Evolutionary conservation across 805 yeast species (phyloP).

Genomic region (Metschnikowia dekortorum): DNA sequence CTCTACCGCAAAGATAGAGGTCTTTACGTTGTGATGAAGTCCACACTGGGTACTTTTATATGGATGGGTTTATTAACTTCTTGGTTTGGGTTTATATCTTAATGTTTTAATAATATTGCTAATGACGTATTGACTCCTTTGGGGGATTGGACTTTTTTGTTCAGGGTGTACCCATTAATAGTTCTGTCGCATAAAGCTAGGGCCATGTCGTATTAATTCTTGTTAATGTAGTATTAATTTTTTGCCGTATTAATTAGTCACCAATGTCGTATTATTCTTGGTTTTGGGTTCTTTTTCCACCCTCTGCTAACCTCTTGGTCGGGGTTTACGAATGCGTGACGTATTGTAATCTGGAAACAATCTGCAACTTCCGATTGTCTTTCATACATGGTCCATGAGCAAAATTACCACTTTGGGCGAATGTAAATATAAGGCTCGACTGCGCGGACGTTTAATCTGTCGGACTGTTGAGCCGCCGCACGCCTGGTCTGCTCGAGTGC

Average conservation of each 20-base stretch:
- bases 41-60: background rate
- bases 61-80: background rate
- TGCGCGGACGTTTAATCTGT: background rate
- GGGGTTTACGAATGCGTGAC: background rate
- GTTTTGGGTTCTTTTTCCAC: too few species aligned
- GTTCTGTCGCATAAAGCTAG: too few species aligned
- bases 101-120: too few species aligned
- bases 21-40: slow-evolving; percentile 36
- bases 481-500: background rate
- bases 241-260: too few species aligned
- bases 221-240: too few species aligned
- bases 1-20: slow-evolving; percentile 66
- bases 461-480: background rate
- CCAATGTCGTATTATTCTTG: too few species aligned
- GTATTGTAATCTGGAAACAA: background rate
- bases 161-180: too few species aligned
- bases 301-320: background rate
- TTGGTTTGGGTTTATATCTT: background rate
- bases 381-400: background rate
- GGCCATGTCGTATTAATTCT: too few species aligned
- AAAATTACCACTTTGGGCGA: background rate
- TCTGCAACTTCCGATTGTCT: background rate
- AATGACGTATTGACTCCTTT: too few species aligned
- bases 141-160: too few species aligned
- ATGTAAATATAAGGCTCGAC: background rate